Percentiles rank a stretch among this genome's conserved stretches.
phyloP scores from a whole-genome alignment of 768 basidiomycete genomes.

The Lepiota subincarnata region DNA sequence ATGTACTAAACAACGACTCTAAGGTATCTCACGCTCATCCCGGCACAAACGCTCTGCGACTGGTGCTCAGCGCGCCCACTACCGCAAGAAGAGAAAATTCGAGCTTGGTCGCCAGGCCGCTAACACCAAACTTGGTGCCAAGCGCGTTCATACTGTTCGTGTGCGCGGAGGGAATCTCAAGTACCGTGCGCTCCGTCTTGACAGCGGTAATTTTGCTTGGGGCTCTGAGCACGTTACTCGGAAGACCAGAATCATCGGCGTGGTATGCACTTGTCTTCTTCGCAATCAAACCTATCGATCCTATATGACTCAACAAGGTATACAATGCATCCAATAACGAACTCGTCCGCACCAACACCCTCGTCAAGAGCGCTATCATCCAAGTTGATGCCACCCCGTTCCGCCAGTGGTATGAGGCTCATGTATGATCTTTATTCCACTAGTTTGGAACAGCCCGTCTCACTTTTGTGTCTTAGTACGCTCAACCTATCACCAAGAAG shows the following conservation, averaged over 20 bases:
- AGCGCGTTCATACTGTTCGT: constrained; percentile 94
- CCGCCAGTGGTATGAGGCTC: constrained; percentile 99
- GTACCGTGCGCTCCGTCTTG: constrained; percentile 93
- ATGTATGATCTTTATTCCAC: constrained; percentile 58
- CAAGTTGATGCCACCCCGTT: constrained; percentile 98
- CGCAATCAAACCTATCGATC: background rate
- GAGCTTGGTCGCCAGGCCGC: constrained; percentile 98
- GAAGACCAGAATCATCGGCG: constrained; percentile 95
- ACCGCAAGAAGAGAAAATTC: constrained; percentile 99
- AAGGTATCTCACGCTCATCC: constrained; percentile 96
- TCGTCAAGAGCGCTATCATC: constrained; percentile 95
- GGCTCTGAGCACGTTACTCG: constrained; percentile 89
- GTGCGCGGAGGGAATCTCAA: constrained; percentile 95
- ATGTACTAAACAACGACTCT: constrained; percentile 12
- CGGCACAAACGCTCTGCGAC: constrained; percentile 96
- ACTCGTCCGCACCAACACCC: constrained; percentile 98
- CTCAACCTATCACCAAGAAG: constrained; percentile 90
- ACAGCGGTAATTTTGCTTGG: constrained; percentile 98
- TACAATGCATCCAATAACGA: constrained; percentile 99
- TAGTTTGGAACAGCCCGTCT: background rate
- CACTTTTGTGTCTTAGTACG: constrained; percentile 57
- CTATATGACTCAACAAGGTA: constrained; percentile 45
- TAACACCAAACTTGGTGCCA: constrained; percentile 92
- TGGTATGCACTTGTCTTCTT: constrained; percentile 54
- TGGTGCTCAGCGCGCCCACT: constrained; percentile 88